These are phyloP conservation scores for Akanthomyces lecanii DNA, from an alignment of 2,329 filamentous ascomycete genomes.

Conservation along the genomic window DNA sequence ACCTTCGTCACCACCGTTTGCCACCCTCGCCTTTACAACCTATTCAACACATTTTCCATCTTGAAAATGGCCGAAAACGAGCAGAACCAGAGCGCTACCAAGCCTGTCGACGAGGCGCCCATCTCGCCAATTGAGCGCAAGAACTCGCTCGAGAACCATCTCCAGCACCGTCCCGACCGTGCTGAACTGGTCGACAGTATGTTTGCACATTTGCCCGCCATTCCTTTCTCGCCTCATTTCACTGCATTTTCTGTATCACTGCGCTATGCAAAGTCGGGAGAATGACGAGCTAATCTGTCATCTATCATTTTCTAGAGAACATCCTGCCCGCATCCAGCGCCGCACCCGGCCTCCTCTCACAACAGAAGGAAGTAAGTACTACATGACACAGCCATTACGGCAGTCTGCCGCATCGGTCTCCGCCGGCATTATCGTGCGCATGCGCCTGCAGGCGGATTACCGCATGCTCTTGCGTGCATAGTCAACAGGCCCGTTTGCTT, in stretches of 20 bases:
- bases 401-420: constrained; percentile 1
- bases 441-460: neutral
- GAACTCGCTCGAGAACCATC: constrained; percentile 69
- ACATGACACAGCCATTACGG: neutral
- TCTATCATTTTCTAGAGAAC: constrained; percentile 55
- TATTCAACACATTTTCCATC: neutral
- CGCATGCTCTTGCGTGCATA: neutral
- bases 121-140: constrained; percentile 53
- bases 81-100: constrained; percentile 21
- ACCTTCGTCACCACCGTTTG: constrained; percentile 4
- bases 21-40: neutral
- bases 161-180: constrained; percentile 69
- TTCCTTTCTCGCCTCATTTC: neutral
- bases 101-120: constrained; percentile 45
- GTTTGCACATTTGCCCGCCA: constrained; percentile 26
- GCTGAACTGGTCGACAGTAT: constrained; percentile 75
- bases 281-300: constrained; percentile 22
- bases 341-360: constrained; percentile 72
- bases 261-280: neutral
- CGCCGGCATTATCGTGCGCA: neutral
- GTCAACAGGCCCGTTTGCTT: neutral
- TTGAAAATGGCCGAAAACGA: constrained; percentile 28
- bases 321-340: constrained; percentile 77
- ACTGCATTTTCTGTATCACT: constrained; percentile 4
- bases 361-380: constrained; percentile 65